Conservation (phyloP, 305 asterid genomes). For the Fraxinus ornus region DNA sequence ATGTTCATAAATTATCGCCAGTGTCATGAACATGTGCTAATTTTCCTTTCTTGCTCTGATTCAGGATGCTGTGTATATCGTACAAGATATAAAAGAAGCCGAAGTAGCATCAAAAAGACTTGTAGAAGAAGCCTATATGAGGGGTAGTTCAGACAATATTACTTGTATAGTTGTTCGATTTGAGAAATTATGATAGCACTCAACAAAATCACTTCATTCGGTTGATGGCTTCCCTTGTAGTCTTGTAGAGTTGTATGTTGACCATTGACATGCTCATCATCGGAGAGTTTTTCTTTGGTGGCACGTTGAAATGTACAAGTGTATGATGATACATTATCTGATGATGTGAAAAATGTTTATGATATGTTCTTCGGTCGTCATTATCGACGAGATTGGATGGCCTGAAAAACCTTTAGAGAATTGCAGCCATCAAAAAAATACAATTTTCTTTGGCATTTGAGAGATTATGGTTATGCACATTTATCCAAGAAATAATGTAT, state of each 20-base stretch:
- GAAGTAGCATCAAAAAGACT: constrained; percentile 45
- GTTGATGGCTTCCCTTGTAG: background rate
- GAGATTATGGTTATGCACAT: background rate
- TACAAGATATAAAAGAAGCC: constrained; percentile 44
- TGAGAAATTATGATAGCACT: background rate
- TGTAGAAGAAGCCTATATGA: constrained; percentile 39
- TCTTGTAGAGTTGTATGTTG: background rate
- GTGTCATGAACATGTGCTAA: background rate
- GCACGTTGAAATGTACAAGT: background rate
- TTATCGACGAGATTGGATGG: background rate
- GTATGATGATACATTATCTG: background rate
- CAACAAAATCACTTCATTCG: background rate
- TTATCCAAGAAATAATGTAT: background rate
- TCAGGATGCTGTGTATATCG: constrained; percentile 68
- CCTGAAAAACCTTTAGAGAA: background rate
- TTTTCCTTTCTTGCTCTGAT: background rate
- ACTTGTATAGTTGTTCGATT: constrained; percentile 36
- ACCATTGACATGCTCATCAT: background rate
- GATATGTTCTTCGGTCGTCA: background rate
- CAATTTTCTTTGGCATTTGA: background rate
- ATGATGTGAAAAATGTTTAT: background rate
- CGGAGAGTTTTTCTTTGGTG: background rate
- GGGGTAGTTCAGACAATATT: constrained; percentile 45
- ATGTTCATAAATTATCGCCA: background rate
- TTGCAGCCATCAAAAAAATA: background rate